Percentiles rank a stretch among this genome's conserved stretches.
Conservation (phyloP, 768 basidiomycete genomes). For the Pulveroboletus sp. region DNA sequence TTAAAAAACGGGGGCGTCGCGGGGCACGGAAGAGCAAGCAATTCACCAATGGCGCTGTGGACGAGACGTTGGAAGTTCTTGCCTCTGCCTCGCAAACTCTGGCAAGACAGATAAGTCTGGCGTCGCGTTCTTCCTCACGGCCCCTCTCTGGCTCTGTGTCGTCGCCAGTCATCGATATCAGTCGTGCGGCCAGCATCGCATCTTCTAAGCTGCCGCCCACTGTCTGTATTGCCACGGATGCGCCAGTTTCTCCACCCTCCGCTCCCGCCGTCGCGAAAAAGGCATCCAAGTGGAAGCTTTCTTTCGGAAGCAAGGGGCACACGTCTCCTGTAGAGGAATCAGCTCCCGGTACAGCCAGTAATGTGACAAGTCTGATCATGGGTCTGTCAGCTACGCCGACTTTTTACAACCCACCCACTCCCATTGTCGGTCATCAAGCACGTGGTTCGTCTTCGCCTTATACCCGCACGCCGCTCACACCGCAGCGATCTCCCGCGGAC, state of each 20-base stretch:
- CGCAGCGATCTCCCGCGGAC: conserved; percentile 37
- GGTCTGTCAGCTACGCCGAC: conserved; percentile 31
- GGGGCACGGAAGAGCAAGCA: conserved; percentile 76
- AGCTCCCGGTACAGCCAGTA: conserved; percentile 63
- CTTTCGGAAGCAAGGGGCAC: conserved; percentile 62
- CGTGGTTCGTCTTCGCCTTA: conserved; percentile 19
- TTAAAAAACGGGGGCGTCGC: conserved; percentile 75
- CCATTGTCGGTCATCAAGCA: conserved; percentile 9
- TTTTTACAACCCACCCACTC: neutral
- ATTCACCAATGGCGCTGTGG: conserved; percentile 27
- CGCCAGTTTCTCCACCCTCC: conserved; percentile 21
- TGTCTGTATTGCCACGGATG: conserved; percentile 30
- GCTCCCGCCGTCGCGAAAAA: conserved; percentile 56
- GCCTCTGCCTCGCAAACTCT: conserved; percentile 78
- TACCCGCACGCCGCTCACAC: conserved; percentile 27
- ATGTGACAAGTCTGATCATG: conserved; percentile 74
- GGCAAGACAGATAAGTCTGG: conserved; percentile 77
- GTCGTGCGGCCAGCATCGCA: conserved; percentile 19
- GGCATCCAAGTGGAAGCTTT: conserved; percentile 54
- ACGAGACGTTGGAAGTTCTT: conserved; percentile 62
- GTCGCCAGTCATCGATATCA: conserved; percentile 20
- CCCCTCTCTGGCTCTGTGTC: conserved; percentile 14
- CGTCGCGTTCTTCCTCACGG: conserved; percentile 46
- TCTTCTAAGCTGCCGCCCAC: conserved; percentile 35
- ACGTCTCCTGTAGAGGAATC: conserved; percentile 34